Evolutionary conservation across 352 stramenopile genomes (phyloP).

Genomic region (Globisporangium nodosum): DNA sequence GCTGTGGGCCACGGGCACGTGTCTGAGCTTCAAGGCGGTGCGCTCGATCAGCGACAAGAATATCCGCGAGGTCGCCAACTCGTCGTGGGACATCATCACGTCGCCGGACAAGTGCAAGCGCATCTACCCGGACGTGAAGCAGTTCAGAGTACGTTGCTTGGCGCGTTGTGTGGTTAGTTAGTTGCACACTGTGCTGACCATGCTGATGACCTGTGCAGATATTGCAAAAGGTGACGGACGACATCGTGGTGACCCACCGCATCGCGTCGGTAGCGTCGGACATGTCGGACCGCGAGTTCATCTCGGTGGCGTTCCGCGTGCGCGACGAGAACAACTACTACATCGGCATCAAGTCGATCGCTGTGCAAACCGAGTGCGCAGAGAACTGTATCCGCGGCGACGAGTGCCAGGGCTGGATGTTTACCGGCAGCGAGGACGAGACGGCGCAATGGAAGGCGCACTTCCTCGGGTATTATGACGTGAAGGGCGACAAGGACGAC

Average conservation of each 20-base stretch:
- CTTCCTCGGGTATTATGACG: constrained; percentile 79
- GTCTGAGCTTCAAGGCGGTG: constrained; percentile 67
- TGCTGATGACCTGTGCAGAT: constrained; percentile 24
- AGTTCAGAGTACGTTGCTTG: constrained; percentile 51
- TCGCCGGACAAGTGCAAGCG: constrained; percentile 77
- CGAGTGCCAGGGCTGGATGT: constrained; percentile 82
- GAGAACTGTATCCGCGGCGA: constrained; percentile 80
- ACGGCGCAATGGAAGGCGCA: constrained; percentile 67
- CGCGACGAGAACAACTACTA: constrained; percentile 76
- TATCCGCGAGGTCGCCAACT: constrained; percentile 62
- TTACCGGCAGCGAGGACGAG: constrained; percentile 61
- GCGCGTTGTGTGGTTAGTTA: neutral
- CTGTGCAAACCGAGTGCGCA: constrained; percentile 58
- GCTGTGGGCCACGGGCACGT: constrained; percentile 71
- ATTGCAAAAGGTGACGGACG: constrained; percentile 78
- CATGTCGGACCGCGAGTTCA: constrained; percentile 70
- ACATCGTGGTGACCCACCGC: constrained; percentile 76
- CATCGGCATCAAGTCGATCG: constrained; percentile 71
- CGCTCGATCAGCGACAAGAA: constrained; percentile 63
- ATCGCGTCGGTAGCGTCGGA: constrained; percentile 73
- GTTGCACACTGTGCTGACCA: neutral
- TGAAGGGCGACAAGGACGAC: constrained; percentile 81
- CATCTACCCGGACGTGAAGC: constrained; percentile 81
- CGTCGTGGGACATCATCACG: constrained; percentile 83
- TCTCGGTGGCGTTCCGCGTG: constrained; percentile 70